These are phyloP conservation scores for Hordeum marinum DNA, from an alignment of 176 grass and related monocot species.

Conservation along the genomic window DNA sequence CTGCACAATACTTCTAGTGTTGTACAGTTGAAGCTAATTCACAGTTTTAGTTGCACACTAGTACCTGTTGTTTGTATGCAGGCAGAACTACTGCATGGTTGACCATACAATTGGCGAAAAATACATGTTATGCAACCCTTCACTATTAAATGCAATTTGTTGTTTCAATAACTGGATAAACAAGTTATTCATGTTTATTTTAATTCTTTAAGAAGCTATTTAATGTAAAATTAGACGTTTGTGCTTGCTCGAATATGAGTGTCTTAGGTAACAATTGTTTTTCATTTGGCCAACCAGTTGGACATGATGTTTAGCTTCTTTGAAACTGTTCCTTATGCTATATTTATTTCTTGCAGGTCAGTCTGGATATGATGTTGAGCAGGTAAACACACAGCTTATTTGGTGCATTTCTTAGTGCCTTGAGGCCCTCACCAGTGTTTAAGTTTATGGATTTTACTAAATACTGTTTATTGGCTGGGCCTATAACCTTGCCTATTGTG, in stretches of 20 bases:
- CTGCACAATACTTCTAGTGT: neutral
- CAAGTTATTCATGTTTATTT: neutral
- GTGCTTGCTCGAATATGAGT: neutral
- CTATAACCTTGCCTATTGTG: neutral
- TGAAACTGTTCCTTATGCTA: neutral
- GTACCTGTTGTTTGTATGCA: neutral
- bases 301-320: neutral
- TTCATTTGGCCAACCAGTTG: neutral
- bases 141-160: neutral
- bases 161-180: neutral
- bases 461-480: neutral
- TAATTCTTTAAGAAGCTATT: neutral
- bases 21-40: neutral
- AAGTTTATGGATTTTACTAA: neutral
- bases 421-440: neutral
- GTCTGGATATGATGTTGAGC: conserved; percentile 62
- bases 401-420: neutral
- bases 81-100: neutral
- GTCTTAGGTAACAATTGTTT: neutral
- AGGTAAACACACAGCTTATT: conserved; percentile 42
- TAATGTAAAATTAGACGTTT: neutral
- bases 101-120: neutral
- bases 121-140: neutral
- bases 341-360: conserved; percentile 54
- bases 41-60: neutral